These are phyloP conservation scores for Dovyalis caffra DNA, from an alignment of 345 rosid species.

Conservation along the genomic window DNA sequence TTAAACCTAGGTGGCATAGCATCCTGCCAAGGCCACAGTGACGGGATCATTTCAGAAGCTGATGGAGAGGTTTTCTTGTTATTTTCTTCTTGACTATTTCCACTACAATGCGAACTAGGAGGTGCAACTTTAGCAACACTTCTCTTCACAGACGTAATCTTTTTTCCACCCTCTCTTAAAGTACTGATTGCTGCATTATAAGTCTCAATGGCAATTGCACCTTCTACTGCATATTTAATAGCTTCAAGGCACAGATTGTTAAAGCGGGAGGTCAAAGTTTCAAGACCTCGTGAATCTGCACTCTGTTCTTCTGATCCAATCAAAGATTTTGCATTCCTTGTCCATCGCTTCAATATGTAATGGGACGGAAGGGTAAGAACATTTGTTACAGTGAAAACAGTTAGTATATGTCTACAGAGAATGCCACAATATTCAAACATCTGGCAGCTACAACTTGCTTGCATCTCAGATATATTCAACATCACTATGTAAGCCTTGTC, in stretches of 20 bases:
- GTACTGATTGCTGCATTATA: constrained; percentile 42
- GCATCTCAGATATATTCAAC: constrained; percentile 44
- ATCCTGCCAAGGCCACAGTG: constrained; percentile 67
- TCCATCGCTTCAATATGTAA: constrained; percentile 60
- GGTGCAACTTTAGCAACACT: constrained; percentile 38
- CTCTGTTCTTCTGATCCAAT: constrained; percentile 41
- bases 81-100: constrained; percentile 41
- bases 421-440: constrained; percentile 70
- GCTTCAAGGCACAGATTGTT: constrained; percentile 56
- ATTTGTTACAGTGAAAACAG: constrained; percentile 67
- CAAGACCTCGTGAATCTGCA: constrained; percentile 33
- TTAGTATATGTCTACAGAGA: constrained; percentile 60
- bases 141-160: constrained; percentile 43
- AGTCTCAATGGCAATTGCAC: constrained; percentile 53
- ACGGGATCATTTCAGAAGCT: constrained; percentile 38
- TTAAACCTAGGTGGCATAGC: constrained; percentile 38
- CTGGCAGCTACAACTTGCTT: constrained; percentile 62
- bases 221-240: constrained; percentile 57
- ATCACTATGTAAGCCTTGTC: constrained; percentile 53
- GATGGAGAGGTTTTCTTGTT: constrained; percentile 36
- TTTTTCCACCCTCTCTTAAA: constrained; percentile 48
- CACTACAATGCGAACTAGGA: constrained; percentile 38
- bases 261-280: constrained; percentile 49
- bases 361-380: constrained; percentile 60
- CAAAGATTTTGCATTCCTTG: constrained; percentile 54